A percentile compares a stretch with the other conserved stretches of the same genome.
Conservation (phyloP, 1,284 basidiomycete species). For the Ustilago bromivora region DNA sequence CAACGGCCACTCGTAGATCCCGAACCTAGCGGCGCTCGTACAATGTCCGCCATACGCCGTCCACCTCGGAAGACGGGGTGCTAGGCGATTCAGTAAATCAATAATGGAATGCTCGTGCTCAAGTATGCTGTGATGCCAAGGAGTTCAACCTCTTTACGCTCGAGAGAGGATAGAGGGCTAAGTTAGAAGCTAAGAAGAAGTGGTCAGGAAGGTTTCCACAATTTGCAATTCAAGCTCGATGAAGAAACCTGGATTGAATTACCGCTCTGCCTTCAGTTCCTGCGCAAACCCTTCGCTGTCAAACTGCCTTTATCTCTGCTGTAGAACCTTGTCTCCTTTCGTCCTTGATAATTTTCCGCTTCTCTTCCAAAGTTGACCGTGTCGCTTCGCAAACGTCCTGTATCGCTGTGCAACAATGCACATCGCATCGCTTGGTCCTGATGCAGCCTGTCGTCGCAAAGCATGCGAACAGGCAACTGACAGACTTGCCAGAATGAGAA, state of each 20-base stretch:
- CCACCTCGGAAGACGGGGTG: not conserved
- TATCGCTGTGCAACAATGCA: not conserved
- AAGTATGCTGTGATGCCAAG: not conserved
- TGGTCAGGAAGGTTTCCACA: not conserved
- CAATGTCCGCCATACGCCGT: slow-evolving; percentile 7
- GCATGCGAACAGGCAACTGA: not conserved
- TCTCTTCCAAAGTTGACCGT: slow-evolving; percentile 1
- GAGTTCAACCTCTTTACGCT: not conserved
- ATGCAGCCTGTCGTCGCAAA: not conserved
- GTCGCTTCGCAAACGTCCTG: not conserved
- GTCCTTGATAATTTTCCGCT: not conserved
- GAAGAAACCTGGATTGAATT: not conserved
- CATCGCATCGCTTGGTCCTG: not conserved
- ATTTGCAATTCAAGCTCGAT: slow-evolving; percentile 8
- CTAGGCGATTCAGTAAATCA: not conserved
- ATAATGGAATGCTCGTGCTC: no score
- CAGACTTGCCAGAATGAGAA: not conserved
- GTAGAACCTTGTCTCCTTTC: not conserved
- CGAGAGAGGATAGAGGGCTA: not conserved
- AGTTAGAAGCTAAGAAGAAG: not conserved
- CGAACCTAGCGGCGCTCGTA: slow-evolving; percentile 19
- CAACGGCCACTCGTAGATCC: slow-evolving; percentile 18
- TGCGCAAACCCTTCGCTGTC: slow-evolving; percentile 1
- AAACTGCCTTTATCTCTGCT: not conserved
- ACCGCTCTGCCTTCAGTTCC: not conserved